Evolutionary conservation across 257 asterid species (phyloP), one percentile per base, ranked within the genome.

Genomic region (Fraxinus excelsior): DNA sequence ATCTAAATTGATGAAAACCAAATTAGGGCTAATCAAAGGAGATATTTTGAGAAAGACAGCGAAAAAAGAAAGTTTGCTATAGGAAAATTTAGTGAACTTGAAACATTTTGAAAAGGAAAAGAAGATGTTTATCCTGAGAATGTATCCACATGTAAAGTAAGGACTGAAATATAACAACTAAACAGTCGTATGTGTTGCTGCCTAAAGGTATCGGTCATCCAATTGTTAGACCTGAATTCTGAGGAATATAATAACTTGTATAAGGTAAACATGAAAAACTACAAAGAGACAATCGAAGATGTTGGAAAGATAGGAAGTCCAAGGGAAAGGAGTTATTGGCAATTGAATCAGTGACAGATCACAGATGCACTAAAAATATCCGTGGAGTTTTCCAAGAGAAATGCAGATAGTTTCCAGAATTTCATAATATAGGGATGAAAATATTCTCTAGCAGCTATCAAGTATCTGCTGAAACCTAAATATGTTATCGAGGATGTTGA

Each of bases 381-480:
- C 6, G 58, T 49, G n/a, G 21, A 18, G 19, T 49, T 49, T 49
- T 49, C 71, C 58, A 37, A 13, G 12, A 23, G 71, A 37, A 38
- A 71, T 14, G n/a, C 67, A 21, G 29, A 18, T 56, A 73, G 70
- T 72, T 28, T 70, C 40, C 21, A 77, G 31, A 71, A 28, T 70
- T 71, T 64, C 34, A 58, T 29, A 1, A 10, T 5, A 58, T 60
- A 71, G 78, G 9, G 35, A 35, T 35, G 53, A 21, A 28, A 32
- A 32, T 44, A 78, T 23, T n/a, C 37, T 31, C 21, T 42, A n/a
- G n/a, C n/a, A 46, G 74, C 44, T 46, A 65, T 62, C 10, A 73
- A 56, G 26, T 66, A 44, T 40, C 73, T 44, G 40, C 40, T 35
- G 40, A 6, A 35, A 35, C 10, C 38, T 34, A 34, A 56, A 56